Evolutionary conservation across 257 asterid species (phyloP).

Genomic region (Lavandula angustifolia): DNA sequence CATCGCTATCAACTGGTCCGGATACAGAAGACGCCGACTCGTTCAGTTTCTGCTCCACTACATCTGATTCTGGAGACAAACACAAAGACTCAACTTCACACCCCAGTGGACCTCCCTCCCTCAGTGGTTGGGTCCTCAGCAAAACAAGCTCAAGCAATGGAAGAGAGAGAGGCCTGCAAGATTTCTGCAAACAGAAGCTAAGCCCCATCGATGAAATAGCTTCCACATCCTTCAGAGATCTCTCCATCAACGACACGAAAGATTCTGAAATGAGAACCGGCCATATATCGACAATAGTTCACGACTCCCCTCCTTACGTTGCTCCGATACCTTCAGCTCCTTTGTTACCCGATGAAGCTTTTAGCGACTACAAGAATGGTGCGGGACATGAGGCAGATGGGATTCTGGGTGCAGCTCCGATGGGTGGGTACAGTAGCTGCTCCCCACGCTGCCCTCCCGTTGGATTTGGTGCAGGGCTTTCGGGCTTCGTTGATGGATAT

Average conservation of each 20-base stretch:
- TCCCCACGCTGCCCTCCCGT: slow-evolving; percentile 38
- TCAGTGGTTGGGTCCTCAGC: slow-evolving; percentile 70
- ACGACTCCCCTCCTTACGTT: slow-evolving; percentile 41
- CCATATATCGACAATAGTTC: slow-evolving; percentile 39
- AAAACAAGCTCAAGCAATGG: slow-evolving; percentile 40
- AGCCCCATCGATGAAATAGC: slow-evolving; percentile 65
- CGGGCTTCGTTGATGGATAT: slow-evolving; percentile 55
- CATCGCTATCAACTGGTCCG: slow-evolving; percentile 56
- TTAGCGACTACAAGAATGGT: slow-evolving; percentile 41
- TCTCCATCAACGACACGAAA: slow-evolving; percentile 44
- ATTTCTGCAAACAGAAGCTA: slow-evolving; percentile 41
- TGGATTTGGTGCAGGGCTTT: slow-evolving; percentile 40
- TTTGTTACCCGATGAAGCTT: slow-evolving; percentile 60
- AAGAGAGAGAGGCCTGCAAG: slow-evolving; percentile 39
- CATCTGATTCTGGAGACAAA: slow-evolving; percentile 34
- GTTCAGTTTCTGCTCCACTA: slow-evolving; percentile 44
- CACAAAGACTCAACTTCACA: slow-evolving; percentile 45
- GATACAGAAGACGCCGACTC: slow-evolving; percentile 43
- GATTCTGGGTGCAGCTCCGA: slow-evolving; percentile 75
- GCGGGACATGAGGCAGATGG: slow-evolving; percentile 54
- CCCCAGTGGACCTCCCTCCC: slow-evolving; percentile 81
- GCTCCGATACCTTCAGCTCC: slow-evolving; percentile 92
- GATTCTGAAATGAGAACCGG: slow-evolving; percentile 28
- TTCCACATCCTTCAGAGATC: slow-evolving; percentile 46
- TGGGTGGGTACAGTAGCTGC: slow-evolving; percentile 37